phyloP scores from a whole-genome alignment of 805 yeast genomes.

The Candida railenensis region DNA sequence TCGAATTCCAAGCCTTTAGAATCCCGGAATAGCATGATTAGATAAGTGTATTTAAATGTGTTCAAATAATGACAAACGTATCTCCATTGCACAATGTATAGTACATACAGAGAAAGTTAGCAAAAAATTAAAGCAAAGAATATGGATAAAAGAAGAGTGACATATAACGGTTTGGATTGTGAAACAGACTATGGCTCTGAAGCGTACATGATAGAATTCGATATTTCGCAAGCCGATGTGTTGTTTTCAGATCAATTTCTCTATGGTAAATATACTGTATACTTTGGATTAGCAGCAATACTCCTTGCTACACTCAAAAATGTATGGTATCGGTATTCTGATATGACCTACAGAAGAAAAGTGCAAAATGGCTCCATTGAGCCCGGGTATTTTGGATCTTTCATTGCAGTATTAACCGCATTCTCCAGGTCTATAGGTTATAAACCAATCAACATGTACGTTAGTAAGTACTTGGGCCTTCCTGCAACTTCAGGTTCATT shows the following conservation, averaged over 20 bases:
- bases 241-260: constrained; percentile 24
- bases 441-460: constrained; percentile 24
- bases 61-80: too few relatives aligned
- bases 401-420: constrained; percentile 27
- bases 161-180: constrained; percentile 37
- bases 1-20: too few relatives aligned
- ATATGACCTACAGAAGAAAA: constrained; percentile 15
- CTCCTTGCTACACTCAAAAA: constrained; percentile 33
- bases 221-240: constrained; percentile 28
- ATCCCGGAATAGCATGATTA: too few relatives aligned
- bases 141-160: constrained; percentile 1
- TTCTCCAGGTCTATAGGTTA: constrained; percentile 37
- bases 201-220: constrained; percentile 17
- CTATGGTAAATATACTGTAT: constrained; percentile 40
- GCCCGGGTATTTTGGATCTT: constrained; percentile 21
- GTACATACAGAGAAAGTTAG: too few relatives aligned
- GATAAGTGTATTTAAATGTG: too few relatives aligned
- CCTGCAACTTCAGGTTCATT: constrained; percentile 39
- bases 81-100: too few relatives aligned
- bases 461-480: constrained; percentile 26
- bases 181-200: constrained; percentile 26
- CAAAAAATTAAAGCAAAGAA: too few relatives aligned
- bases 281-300: constrained; percentile 39
- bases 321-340: constrained; percentile 25
- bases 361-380: constrained; percentile 3